A percentile compares a stretch with the other conserved stretches of the same genome.
These are phyloP conservation scores for Corylus americana DNA, from an alignment of 306 rosid genomes.

Conservation along the genomic window DNA sequence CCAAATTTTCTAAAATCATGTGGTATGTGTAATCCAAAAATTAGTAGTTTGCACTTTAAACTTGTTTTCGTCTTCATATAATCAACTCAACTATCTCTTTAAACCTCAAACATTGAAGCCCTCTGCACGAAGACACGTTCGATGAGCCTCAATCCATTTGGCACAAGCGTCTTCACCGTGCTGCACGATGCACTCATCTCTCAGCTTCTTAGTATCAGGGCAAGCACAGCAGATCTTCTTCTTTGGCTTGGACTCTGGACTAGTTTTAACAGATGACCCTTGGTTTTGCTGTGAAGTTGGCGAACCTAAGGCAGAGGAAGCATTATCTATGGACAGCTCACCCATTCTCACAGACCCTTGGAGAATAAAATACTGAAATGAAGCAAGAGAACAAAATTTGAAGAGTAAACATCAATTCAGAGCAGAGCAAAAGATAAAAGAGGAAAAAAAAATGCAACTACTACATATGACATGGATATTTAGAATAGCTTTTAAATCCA, in stretches of 20 bases:
- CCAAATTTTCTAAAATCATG: conserved; percentile 15
- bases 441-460: neutral
- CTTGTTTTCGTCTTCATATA: conserved; percentile 16
- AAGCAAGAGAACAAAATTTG: neutral
- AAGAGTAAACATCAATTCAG: neutral
- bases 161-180: conserved; percentile 83
- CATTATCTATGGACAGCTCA: conserved; percentile 40
- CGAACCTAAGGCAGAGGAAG: conserved; percentile 38
- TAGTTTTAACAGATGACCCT: conserved; percentile 18
- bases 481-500: neutral
- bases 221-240: conserved; percentile 92
- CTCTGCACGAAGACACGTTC: conserved; percentile 76
- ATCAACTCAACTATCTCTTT: conserved; percentile 9
- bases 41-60: conserved; percentile 19
- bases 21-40: conserved; percentile 24
- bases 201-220: conserved; percentile 69
- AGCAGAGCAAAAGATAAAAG: neutral
- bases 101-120: conserved; percentile 72
- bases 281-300: conserved; percentile 34
- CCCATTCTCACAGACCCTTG: conserved; percentile 42
- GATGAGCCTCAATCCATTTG: conserved; percentile 92
- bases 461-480: neutral
- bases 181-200: conserved; percentile 90
- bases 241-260: conserved; percentile 60
- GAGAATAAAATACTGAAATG: neutral